Evolutionary conservation across 2,329 filamentous ascomycete species (phyloP).

Genomic region (Epicoccum nigrum): DNA sequence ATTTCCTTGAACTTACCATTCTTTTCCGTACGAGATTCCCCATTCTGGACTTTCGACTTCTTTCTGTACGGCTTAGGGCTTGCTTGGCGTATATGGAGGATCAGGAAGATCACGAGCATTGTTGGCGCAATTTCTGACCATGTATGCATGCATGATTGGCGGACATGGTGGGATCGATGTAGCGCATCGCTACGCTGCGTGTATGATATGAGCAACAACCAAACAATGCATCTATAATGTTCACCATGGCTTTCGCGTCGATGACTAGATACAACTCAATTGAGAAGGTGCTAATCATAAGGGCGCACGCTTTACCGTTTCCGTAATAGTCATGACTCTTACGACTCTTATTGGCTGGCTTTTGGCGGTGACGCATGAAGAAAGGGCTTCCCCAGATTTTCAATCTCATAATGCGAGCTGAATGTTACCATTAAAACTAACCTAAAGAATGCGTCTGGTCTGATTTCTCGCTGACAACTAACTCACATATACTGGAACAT

Average conservation of each 20-base stretch:
- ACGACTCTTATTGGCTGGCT: neutral
- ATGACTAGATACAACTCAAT: neutral
- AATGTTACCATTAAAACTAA: neutral
- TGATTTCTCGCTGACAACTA: neutral
- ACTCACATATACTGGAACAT: neutral
- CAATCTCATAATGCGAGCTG: neutral
- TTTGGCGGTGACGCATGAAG: neutral
- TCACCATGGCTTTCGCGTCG: neutral
- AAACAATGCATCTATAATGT: conserved; percentile 8
- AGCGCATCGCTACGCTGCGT: conserved; percentile 1
- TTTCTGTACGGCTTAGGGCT: conserved; percentile 6
- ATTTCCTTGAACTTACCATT: neutral
- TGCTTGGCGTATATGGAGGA: conserved; percentile 4
- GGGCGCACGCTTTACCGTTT: conserved; percentile 18
- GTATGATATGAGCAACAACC: conserved; percentile 13
- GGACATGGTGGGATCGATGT: neutral
- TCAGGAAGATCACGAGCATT: conserved; percentile 12
- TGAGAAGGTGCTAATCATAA: conserved; percentile 1
- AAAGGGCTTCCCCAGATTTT: conserved; percentile 15
- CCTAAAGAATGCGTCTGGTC: neutral
- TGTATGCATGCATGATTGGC: conserved; percentile 13
- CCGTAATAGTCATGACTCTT: conserved; percentile 2
- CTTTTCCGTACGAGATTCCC: conserved; percentile 1
- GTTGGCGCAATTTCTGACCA: conserved; percentile 15
- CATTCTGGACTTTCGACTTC: neutral